Conservation (phyloP, 2,329 filamentous ascomycete genomes). For the Cladosporium sp. region DNA sequence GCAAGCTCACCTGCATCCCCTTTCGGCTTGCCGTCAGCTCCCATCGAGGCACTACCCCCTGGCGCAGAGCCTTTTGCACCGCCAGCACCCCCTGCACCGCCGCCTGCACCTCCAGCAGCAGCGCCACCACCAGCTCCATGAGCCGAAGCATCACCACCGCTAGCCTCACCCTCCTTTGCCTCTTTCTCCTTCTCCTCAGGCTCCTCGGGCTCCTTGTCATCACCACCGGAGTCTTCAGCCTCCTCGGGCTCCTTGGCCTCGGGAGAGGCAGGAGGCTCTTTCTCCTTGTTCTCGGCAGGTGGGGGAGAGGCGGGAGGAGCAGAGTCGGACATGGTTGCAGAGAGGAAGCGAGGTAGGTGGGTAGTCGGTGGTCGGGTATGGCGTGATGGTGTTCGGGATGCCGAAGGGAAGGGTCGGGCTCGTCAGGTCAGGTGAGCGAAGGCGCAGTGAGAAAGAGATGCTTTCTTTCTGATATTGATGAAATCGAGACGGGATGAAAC, state of each 20-base stretch:
- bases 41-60: neutral
- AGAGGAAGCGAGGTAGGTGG: no score
- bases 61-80: no score
- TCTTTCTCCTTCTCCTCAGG: neutral
- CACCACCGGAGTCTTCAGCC: neutral
- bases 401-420: slow-evolving; percentile 6
- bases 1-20: neutral
- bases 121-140: neutral
- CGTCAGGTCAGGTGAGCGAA: neutral
- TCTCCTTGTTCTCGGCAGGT: neutral
- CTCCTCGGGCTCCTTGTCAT: neutral
- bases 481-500: neutral
- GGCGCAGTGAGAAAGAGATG: neutral
- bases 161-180: no score
- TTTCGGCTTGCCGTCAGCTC: neutral
- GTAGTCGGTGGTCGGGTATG: neutral
- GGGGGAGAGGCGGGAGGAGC: slow-evolving; percentile 3
- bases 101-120: neutral
- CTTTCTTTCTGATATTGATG: neutral
- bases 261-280: neutral
- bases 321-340: slow-evolving; percentile 3
- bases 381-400: slow-evolving; percentile 3
- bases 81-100: neutral
- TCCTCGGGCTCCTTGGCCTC: neutral
- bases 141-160: neutral